A percentile compares a stretch with the other conserved stretches of the same genome.
These are phyloP conservation scores for Lophium mytilinum DNA, from an alignment of 495 filamentous ascomycete genomes.

Conservation along the genomic window DNA sequence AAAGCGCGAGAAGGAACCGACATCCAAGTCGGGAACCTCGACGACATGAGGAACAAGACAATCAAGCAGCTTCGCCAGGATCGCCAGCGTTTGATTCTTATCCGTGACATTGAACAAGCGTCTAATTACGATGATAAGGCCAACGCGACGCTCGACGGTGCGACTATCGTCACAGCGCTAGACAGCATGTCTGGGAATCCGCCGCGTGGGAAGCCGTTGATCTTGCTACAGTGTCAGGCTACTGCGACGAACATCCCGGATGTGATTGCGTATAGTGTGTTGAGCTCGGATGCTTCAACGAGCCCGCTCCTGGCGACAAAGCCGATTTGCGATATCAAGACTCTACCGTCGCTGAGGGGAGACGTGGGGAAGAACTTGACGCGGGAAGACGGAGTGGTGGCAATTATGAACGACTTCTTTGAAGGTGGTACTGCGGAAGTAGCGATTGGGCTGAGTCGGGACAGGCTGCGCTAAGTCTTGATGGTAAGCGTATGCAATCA, in stretches of 20 bases:
- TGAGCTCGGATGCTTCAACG: slow-evolving; percentile 37
- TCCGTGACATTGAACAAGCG: slow-evolving; percentile 38
- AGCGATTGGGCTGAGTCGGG: slow-evolving; percentile 37
- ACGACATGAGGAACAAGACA: slow-evolving; percentile 23
- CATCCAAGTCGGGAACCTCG: slow-evolving; percentile 14
- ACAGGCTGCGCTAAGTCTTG: slow-evolving; percentile 29
- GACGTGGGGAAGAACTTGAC: slow-evolving; percentile 35
- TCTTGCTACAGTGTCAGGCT: slow-evolving; percentile 48
- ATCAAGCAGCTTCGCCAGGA: slow-evolving; percentile 38
- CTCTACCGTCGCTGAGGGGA: slow-evolving; percentile 41
- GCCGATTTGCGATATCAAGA: slow-evolving; percentile 43
- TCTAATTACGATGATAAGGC: slow-evolving; percentile 46
- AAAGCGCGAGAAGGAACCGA: slow-evolving; percentile 22
- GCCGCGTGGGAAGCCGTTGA: slow-evolving; percentile 34
- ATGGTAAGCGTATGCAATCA: no score
- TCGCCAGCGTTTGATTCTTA: slow-evolving; percentile 41
- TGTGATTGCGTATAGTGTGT: slow-evolving; percentile 40
- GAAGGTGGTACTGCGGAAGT: slow-evolving; percentile 47
- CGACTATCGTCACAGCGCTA: slow-evolving; percentile 40
- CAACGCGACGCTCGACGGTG: slow-evolving; percentile 43
- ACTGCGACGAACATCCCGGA: slow-evolving; percentile 45
- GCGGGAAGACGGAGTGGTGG: slow-evolving; percentile 34
- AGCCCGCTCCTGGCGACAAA: slow-evolving; percentile 44
- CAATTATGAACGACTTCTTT: slow-evolving; percentile 50
- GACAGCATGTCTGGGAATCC: slow-evolving; percentile 32